Base-by-base conservation (phyloP, 2,329 filamentous ascomycete genomes). In the Fusarium acutatum region DNA sequence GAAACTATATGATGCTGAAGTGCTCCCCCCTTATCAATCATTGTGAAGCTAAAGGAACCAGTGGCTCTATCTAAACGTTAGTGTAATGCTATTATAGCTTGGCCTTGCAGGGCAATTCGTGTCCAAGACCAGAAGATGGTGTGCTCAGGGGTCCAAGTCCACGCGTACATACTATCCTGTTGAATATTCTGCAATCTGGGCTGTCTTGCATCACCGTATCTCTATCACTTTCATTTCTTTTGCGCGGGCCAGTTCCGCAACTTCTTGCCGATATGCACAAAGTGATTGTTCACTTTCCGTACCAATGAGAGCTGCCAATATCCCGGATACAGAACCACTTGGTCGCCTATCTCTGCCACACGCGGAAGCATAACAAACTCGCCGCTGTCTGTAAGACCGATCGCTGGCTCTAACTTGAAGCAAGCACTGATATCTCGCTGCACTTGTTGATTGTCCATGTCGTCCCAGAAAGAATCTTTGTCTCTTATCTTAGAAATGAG, bases 361-460 rank as follows among this genome's bases (percentile, higher is more conserved):
- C 34, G 26, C 1, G 50, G 17, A 30, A 63, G 35, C 2, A 57
- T 6, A 7, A 52, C 11, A 18, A 62, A 44, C 28, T 58, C 66
- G 9, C 38, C 37, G 3, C 41, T 46, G 0, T 49, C 13, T 14
- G 56, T 35, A 2, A 37, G 22, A 6, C 56, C 52, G 5, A 63
- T 24, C 12, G 24, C 20, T 28, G 43, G 28, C 18, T 35, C 20
- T 9, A 18, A 4, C 13, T 22, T 7, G 8, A 41, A 6, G 12
- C 60, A 17, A 28, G 6, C 6, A 6, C 9, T 34, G 8, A 30
- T 14, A n/a, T 69, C 56, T 18, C 7, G 2, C 1, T 56, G 26
- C 0, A 54, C 17, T 5, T n/a, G 6, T 35, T 12, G 5, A 1
- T 38, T 17, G 0, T n/a, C 2, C 3, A 30, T 24, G 5, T 17